A percentile compares a stretch with the other conserved stretches of the same genome.
These are phyloP conservation scores for Eucalyptus globulus DNA, from an alignment of 345 rosid species.

Conservation along the genomic window DNA sequence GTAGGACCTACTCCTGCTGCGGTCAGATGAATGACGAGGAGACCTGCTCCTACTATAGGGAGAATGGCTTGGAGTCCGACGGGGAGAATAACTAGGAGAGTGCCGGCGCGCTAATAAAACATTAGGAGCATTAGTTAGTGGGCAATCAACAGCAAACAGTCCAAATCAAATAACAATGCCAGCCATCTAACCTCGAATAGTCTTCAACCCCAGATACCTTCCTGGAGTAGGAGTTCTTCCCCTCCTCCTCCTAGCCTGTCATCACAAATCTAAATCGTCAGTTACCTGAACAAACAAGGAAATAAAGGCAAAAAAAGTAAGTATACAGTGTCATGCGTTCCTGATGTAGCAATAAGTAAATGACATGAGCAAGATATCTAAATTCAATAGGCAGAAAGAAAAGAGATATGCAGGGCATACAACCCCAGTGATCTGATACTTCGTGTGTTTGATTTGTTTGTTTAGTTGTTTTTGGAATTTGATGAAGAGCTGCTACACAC, in stretches of 20 bases:
- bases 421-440: conserved; percentile 74
- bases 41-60: conserved; percentile 32
- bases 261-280: neutral
- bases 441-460: conserved; percentile 55
- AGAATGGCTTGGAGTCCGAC: conserved; percentile 30
- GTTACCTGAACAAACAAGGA: neutral
- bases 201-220: conserved; percentile 72
- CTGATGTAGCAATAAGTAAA: neutral
- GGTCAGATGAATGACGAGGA: conserved; percentile 34
- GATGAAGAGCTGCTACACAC: conserved; percentile 92
- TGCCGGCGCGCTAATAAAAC: neutral
- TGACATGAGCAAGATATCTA: neutral
- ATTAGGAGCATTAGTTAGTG: neutral
- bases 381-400: conserved; percentile 4
- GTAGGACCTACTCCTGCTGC: conserved; percentile 49
- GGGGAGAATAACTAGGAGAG: neutral
- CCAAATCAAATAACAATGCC: neutral
- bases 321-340: neutral
- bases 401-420: conserved; percentile 82
- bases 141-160: neutral
- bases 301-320: neutral
- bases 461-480: conserved; percentile 52
- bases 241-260: conserved; percentile 76
- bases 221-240: conserved; percentile 97
- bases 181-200: conserved; percentile 33